These are phyloP conservation scores for Lepraria neglecta DNA, from an alignment of 495 filamentous ascomycete species.

Conservation along the genomic window DNA sequence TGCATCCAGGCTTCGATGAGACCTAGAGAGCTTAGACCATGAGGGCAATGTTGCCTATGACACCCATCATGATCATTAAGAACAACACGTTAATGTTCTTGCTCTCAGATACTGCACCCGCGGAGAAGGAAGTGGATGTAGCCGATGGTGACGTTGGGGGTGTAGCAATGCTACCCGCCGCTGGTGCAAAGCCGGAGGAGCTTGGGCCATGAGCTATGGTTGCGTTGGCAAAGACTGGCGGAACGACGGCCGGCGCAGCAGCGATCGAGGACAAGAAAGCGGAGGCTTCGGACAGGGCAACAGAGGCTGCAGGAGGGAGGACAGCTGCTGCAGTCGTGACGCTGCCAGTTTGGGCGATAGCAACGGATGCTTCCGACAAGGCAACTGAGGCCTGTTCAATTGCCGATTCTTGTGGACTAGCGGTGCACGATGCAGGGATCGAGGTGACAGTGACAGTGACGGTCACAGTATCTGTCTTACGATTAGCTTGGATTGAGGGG, in stretches of 20 bases:
- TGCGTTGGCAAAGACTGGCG: not conserved
- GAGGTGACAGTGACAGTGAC: constrained; percentile 13
- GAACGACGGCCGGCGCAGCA: not conserved
- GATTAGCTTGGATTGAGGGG: not conserved
- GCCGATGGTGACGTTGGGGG: not conserved
- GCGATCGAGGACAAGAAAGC: not conserved
- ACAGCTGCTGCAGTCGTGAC: not conserved
- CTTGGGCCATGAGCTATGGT: not conserved
- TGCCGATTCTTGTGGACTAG: not conserved
- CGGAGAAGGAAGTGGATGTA: constrained; percentile 7
- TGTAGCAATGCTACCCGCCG: not conserved
- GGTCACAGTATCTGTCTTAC: not conserved
- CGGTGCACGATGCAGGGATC: not conserved
- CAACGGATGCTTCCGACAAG: constrained; percentile 10
- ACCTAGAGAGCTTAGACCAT: constrained; percentile 3
- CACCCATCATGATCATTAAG: not conserved
- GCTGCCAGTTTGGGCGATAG: not conserved
- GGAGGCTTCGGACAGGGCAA: not conserved
- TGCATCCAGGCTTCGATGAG: not conserved
- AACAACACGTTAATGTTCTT: not conserved
- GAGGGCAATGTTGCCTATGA: constrained; percentile 14
- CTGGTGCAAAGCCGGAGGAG: not conserved
- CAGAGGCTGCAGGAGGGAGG: constrained; percentile 2
- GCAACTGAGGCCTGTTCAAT: not conserved
- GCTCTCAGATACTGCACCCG: not conserved